phyloP scores from a whole-genome alignment of 805 yeast species.

The Saturnispora hagleri region DNA sequence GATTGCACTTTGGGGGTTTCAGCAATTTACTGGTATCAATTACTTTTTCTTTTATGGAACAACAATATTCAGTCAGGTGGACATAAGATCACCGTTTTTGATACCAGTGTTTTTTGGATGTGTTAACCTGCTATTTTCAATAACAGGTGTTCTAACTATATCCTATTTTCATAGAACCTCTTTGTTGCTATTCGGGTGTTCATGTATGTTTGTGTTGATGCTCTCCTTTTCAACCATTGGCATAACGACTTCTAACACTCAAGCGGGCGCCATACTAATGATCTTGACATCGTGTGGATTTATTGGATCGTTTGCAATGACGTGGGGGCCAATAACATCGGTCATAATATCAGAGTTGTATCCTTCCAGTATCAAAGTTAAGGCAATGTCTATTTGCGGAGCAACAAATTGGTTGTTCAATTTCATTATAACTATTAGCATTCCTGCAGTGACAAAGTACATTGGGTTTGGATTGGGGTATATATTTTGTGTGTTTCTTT shows the following conservation, averaged over 20 bases:
- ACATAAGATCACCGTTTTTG: conserved; percentile 43
- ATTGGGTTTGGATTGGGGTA: conserved; percentile 64
- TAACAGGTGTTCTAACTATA: conserved; percentile 38
- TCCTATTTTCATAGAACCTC: conserved; percentile 40
- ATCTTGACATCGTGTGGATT: conserved; percentile 47
- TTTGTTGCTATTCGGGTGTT: conserved; percentile 40
- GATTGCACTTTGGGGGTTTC: conserved; percentile 22
- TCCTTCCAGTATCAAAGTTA: conserved; percentile 51
- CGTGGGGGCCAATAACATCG: conserved; percentile 70
- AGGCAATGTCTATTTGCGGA: conserved; percentile 46
- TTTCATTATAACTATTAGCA: conserved; percentile 54
- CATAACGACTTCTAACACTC: conserved; percentile 28
- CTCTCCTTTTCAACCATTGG: conserved; percentile 50
- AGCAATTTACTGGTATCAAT: conserved; percentile 56
- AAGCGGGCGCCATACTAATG: conserved; percentile 45
- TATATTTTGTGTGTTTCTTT: conserved; percentile 32
- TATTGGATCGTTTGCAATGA: conserved; percentile 55
- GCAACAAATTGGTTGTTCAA: conserved; percentile 58
- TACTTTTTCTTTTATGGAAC: conserved; percentile 62
- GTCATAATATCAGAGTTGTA: conserved; percentile 57
- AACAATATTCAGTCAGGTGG: conserved; percentile 43
- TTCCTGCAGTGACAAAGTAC: conserved; percentile 53
- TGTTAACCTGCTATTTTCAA: conserved; percentile 46
- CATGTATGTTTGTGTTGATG: conserved; percentile 44
- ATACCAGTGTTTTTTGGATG: conserved; percentile 48